A percentile compares a stretch with the other conserved stretches of the same genome.
Conservation (phyloP, 2,329 filamentous ascomycete genomes). For the Trichoderma pleuroti region DNA sequence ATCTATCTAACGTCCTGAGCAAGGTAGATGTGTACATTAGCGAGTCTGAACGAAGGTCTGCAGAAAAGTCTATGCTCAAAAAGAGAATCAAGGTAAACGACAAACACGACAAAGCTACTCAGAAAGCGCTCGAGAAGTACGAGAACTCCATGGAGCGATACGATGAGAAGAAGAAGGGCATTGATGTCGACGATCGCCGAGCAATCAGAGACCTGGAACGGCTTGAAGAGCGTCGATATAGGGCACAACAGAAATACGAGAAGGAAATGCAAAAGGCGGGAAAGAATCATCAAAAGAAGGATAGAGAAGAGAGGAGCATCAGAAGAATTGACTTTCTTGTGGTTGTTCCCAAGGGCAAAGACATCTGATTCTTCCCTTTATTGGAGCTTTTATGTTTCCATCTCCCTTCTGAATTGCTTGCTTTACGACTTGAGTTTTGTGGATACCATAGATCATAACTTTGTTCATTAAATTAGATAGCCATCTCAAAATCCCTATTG, state of each 20-base stretch:
- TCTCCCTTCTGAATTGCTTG: not conserved
- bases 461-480: not conserved
- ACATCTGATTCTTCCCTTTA: not conserved
- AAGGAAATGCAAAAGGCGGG: not conserved
- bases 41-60: not conserved
- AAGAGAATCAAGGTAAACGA: not conserved
- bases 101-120: not conserved
- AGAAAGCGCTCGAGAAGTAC: not conserved
- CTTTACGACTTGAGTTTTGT: not conserved
- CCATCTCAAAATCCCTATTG: not conserved
- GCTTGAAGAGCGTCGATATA: not conserved
- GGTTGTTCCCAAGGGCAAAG: not conserved
- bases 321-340: not conserved
- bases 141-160: not conserved
- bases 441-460: not conserved
- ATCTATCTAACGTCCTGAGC: not conserved
- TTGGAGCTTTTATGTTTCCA: not conserved
- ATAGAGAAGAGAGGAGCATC: not conserved
- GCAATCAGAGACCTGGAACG: not conserved
- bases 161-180: not conserved
- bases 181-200: not conserved
- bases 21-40: conserved; percentile 1
- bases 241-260: not conserved
- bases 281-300: not conserved
- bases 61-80: conserved; percentile 4